Conservation (phyloP, 441 rosid genomes). For the Gossypium gossypioides region DNA sequence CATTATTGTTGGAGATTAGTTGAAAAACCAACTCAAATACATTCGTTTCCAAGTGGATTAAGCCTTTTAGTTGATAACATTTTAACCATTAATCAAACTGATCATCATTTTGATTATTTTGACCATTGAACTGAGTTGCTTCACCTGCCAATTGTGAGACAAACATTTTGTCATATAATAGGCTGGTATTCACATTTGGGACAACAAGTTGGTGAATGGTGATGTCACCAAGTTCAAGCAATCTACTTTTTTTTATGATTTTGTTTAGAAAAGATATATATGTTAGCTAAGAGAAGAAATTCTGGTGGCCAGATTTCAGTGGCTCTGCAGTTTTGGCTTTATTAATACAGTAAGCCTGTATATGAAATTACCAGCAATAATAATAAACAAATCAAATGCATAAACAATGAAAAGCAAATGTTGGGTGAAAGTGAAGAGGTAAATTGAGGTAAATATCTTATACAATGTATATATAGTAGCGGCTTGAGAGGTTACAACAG, state of each 20-base stretch:
- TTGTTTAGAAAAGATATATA: background rate
- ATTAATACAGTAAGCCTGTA: background rate
- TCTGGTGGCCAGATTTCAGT: background rate
- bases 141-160: background rate
- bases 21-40: slow-evolving; percentile 4
- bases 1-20: background rate
- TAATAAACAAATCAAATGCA: background rate
- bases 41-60: background rate
- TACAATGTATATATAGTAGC: background rate
- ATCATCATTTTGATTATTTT: background rate
- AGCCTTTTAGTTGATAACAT: background rate
- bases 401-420: background rate
- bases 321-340: slow-evolving; percentile 1
- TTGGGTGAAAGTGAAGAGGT: background rate
- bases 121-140: background rate
- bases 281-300: background rate
- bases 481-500: slow-evolving; percentile 16
- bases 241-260: background rate
- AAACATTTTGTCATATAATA: background rate
- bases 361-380: background rate
- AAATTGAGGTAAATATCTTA: background rate
- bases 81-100: background rate
- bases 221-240: background rate
- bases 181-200: background rate
- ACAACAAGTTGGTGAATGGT: slow-evolving; percentile 4